Evolutionary conservation across 805 yeast species (phyloP), one percentile per base, ranked within the genome.

Genomic region (Teunomyces tritomae): DNA sequence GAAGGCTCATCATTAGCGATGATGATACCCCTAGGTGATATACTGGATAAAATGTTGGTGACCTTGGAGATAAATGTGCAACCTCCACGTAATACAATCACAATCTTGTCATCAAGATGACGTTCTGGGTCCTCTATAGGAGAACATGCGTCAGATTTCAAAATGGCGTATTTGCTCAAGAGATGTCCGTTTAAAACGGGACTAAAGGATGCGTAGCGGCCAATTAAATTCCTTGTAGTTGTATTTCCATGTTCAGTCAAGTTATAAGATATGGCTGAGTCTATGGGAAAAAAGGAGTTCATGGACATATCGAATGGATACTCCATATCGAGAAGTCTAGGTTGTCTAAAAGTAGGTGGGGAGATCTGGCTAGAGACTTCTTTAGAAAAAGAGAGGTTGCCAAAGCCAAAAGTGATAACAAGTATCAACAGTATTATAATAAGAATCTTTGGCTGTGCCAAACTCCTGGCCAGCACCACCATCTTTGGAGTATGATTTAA

Each of bases 41-140:
- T 43, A 7, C 45, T 43, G 14, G 59, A 64, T 48, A 79, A 67
- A 44, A 82, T 55, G 47, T 71, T 69, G 34, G 65, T 55, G 13
- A 82, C 77, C 55, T 83, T 83, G 11, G 71, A 70, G 42, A 76
- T 79, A 57, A 82, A 79, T 17, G 81, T 72, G 62, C 64, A 53
- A 50, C 51, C 39, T 8, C 59, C 62, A 2, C 70, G 49, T 48
- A 66, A 53, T 2, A 67, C 59, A 3, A 69, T 53, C 14, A 69
- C 30, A 11, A 65, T 57, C 48, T 69, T 65, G 45, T 61, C 57
- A 28, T 49, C 42, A 47, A 53, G 59, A 6, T 56, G 52, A 2
- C 42, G 51, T n/a, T 56, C 43, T 5, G 57, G 37, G 4, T 49
- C 53, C 5, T 50, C 45, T 3, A 39, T 27, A 3, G 43, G 8